These are phyloP conservation scores for Myochromella boudieri DNA, from an alignment of 768 basidiomycete genomes.

Conservation along the genomic window DNA sequence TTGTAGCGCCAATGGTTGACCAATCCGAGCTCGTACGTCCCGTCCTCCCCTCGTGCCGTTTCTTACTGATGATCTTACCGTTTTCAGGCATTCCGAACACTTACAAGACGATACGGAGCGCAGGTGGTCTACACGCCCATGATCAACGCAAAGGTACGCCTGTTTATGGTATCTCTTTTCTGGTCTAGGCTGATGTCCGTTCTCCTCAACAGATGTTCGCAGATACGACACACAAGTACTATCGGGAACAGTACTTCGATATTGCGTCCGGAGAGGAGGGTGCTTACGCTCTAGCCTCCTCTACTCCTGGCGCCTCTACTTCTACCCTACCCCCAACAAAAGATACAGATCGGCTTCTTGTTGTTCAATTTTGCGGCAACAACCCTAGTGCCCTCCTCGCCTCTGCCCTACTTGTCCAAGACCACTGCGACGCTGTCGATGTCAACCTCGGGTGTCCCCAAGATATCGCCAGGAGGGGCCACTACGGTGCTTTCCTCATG, in stretches of 20 bases:
- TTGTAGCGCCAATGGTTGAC: constrained; percentile 99
- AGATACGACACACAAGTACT: constrained; percentile 47
- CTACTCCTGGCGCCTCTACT: background rate
- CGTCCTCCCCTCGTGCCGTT: background rate
- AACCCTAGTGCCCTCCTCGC: constrained; percentile 74
- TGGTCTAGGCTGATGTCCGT: background rate
- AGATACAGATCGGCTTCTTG: constrained; percentile 72
- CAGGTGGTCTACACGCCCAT: constrained; percentile 95
- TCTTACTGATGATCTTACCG: constrained; percentile 1
- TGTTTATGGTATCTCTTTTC: background rate
- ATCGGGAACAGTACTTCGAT: constrained; percentile 69
- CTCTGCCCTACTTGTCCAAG: constrained; percentile 76
- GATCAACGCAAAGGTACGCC: constrained; percentile 86
- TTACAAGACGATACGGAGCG: constrained; percentile 81
- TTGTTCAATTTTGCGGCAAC: constrained; percentile 95
- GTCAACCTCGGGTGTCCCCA: constrained; percentile 95
- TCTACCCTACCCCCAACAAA: background rate
- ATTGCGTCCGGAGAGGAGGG: constrained; percentile 81
- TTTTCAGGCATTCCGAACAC: constrained; percentile 80
- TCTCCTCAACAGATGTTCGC: constrained; percentile 55
- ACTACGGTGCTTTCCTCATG: constrained; percentile 89
- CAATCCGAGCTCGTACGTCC: constrained; percentile 88
- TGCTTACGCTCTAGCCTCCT: constrained; percentile 31
- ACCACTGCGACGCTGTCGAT: constrained; percentile 89
- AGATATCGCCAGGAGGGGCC: constrained; percentile 86